Evolutionary conservation across 192 early-diverging fungal genomes (phyloP), one percentile per base, ranked within the genome.

Genomic region (Umbelopsis vinacea): DNA sequence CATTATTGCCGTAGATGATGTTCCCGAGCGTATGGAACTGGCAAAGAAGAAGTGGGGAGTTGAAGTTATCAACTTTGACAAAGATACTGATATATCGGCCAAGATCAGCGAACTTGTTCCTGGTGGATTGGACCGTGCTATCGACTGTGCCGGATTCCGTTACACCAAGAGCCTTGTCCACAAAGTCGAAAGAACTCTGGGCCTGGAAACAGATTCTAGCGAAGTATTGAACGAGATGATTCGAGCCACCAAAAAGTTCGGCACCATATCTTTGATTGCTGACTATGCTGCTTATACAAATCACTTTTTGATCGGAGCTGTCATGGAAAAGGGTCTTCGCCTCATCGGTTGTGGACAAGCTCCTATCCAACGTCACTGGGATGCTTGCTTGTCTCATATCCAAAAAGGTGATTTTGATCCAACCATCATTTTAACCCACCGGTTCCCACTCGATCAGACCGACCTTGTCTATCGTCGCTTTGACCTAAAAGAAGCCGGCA

Each of bases 141-240:
- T 88, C 68, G 85, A 89, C 45, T 77, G 77, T 40, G 85, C 82
- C 5, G 88, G 80, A 47, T 86, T 86, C 48, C 81, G 84, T n/a
- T 88, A 85, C 63, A 75, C 84, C n/a, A 86, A 82, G 71, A 40
- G 68, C 3, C 33, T 74, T 37, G 17, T 78, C 17, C 86, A 88
- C 63, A 84, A 74, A 48, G 48, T 84, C 26, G 76, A 87, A 67
- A 69, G 70, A 17, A 71, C 73, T 24, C 19, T 88, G 12, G 76
- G 76, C 12, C 40, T 85, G 26, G 86, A 88, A 69, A 88, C 86
- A 6, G 86, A 88, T 71, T 77, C 83, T 14, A 73, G 71, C 47
- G 86, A 88, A 46, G 46, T 70, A 24, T 33, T 84, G 10, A 80
- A 77, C 22, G 86, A 88, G 66, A 74, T 75, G 67, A 66, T 88